Percentiles rank a stretch among this genome's conserved stretches.
phyloP scores from a whole-genome alignment of 495 filamentous ascomycete genomes.

The Saxophila tyrrhenica region DNA sequence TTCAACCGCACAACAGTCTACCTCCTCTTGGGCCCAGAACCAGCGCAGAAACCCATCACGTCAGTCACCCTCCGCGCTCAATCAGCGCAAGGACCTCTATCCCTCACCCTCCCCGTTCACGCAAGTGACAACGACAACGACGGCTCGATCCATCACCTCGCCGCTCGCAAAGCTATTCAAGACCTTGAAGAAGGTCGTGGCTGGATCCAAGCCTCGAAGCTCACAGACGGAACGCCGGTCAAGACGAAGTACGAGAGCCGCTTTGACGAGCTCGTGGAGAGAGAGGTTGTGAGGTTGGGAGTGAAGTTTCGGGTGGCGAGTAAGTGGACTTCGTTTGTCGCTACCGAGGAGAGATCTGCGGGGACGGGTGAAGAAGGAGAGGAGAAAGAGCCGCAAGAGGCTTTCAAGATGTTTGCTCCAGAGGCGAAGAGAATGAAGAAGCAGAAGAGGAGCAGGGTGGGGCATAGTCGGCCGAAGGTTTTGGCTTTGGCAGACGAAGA shows the following conservation, averaged over 20 bases:
- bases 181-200: constrained; percentile 60
- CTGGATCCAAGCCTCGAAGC: constrained; percentile 45
- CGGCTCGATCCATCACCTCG: constrained; percentile 58
- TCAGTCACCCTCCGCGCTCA: constrained; percentile 47
- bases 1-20: constrained; percentile 54
- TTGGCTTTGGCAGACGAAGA: background rate
- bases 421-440: background rate
- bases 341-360: constrained; percentile 37
- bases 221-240: constrained; percentile 35
- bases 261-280: constrained; percentile 44
- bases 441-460: constrained; percentile 14
- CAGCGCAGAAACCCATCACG: constrained; percentile 36
- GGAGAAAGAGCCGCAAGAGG: too few relatives aligned
- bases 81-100: constrained; percentile 42
- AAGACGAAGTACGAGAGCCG: constrained; percentile 37
- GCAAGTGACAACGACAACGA: constrained; percentile 29
- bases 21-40: constrained; percentile 44
- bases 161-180: constrained; percentile 51
- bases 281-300: constrained; percentile 53
- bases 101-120: constrained; percentile 51
- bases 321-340: constrained; percentile 62
- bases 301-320: constrained; percentile 52
- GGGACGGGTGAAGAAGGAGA: background rate
- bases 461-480: background rate
- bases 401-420: background rate